A percentile compares a stretch with the other conserved stretches of the same genome.
Conservation (phyloP, 768 basidiomycete species). For the Pleurotus platypus region DNA sequence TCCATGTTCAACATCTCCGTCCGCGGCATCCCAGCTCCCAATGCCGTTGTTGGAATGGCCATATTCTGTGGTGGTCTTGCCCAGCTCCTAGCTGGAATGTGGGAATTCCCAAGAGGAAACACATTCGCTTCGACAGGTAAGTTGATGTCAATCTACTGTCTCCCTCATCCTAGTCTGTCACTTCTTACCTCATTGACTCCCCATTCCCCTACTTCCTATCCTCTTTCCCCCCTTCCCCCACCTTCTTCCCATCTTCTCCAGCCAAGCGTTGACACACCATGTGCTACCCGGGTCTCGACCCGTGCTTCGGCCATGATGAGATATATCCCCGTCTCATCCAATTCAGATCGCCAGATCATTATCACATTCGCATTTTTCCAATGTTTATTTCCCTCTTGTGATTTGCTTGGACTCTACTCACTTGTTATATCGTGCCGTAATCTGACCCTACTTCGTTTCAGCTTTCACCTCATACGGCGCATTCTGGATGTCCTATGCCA, state of each 20-base stretch:
- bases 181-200: not conserved
- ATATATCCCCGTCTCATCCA: not conserved
- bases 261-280: not conserved
- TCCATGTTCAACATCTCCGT: constrained; percentile 68
- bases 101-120: constrained; percentile 64
- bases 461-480: constrained; percentile 73
- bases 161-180: not conserved
- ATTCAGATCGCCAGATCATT: not conserved
- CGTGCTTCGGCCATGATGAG: not conserved
- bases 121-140: constrained; percentile 63
- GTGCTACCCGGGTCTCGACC: not conserved
- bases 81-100: constrained; percentile 81
- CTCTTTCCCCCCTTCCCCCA: not conserved
- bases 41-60: constrained; percentile 58
- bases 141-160: constrained; percentile 15
- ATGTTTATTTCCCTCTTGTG: not conserved
- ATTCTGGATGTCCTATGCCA: constrained; percentile 79
- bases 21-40: constrained; percentile 51
- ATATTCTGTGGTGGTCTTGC: constrained; percentile 58
- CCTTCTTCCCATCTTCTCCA: not conserved
- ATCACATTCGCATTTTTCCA: not conserved
- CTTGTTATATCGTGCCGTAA: not conserved
- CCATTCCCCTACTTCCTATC: not conserved
- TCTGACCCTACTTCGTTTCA: constrained; percentile 18
- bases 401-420: too few relatives aligned